Percentiles rank a stretch among this genome's conserved stretches.
Evolutionary conservation across 2,329 filamentous ascomycete species (phyloP).

Genomic region (Dichotomopilus funicola): DNA sequence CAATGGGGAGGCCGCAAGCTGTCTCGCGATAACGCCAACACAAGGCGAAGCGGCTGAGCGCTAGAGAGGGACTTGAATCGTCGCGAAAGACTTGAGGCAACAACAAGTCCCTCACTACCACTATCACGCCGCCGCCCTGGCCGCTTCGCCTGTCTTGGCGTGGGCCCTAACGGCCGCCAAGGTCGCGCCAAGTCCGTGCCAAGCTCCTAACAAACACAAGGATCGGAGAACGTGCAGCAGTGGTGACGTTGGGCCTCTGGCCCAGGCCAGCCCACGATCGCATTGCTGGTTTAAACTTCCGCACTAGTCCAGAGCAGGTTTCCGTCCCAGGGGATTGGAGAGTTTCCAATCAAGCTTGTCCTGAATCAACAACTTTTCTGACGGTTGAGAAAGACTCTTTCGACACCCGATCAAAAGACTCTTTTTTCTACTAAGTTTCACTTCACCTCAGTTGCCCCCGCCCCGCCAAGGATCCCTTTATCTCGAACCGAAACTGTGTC

Average conservation of each 20-base stretch:
- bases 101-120: neutral
- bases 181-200: neutral
- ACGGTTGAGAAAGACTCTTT: too few species aligned
- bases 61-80: neutral
- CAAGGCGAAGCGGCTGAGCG: neutral
- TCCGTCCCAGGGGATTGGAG: too few species aligned
- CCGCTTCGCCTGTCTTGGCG: neutral
- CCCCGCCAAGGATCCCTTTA: too few species aligned
- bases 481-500: too few species aligned
- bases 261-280: neutral
- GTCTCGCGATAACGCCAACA: slow-evolving; percentile 6
- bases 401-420: too few species aligned
- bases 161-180: slow-evolving; percentile 1
- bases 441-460: too few species aligned
- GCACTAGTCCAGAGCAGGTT: too few species aligned
- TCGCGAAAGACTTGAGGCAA: neutral
- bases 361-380: too few species aligned
- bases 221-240: slow-evolving; percentile 1
- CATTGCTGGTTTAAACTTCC: neutral
- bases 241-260: slow-evolving; percentile 9
- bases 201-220: slow-evolving; percentile 1
- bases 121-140: neutral
- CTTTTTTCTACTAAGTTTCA: too few species aligned
- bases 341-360: too few species aligned
- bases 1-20: neutral